Base-by-base conservation (phyloP, 2,329 filamentous ascomycete genomes). In the Cercospora sp. region DNA sequence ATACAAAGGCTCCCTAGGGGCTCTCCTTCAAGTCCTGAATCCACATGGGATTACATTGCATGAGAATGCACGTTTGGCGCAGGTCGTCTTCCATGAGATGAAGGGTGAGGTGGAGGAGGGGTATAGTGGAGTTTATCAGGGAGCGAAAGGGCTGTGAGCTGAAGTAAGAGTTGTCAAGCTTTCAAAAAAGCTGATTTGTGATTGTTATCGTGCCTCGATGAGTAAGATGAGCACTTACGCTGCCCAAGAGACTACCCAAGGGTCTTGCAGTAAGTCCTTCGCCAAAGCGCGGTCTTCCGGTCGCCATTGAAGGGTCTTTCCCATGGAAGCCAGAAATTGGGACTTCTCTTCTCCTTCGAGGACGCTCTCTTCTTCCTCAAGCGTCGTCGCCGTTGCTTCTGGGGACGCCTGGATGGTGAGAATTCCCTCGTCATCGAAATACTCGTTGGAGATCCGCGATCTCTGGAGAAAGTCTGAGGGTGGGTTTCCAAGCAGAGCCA, bases 1-100 rank as follows among this genome's bases (percentile, higher is more conserved):
- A 3, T 83, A 83, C 68, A 72, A 79, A 39, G 82, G 81, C 20
- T 77, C 77, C 3, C 63, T 82, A 10, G 80, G 80, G 0, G 79
- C 76, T 20, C 68, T 82, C 70, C 68, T 82, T 69, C 74, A 81
- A 48, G 69, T 72, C 3, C 20, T 63, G n/a, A 71, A 68, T 67
- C 66, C 67, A 16, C 42, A 70, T 18, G 81, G 81, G 0, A 36
- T 81, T n/a, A 63, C 74, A 10, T 64, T 82, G 12, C 70, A 76
- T 58, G 72, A 66, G 30, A 67, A 79, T 67, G 80, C 79, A 0
- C 79, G 76, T 63, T 72, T 83, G 9, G 81, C 78, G 10, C 80
- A 83, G 69, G 75, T 83, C 64, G 79, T 81, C 0, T 79, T 82
- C 31, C 73, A 81, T 28, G 65, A 78, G 66, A 73, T 82, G 77